Evolutionary conservation across 352 stramenopile species (phyloP).

Genomic region (Pythium aquatile): DNA sequence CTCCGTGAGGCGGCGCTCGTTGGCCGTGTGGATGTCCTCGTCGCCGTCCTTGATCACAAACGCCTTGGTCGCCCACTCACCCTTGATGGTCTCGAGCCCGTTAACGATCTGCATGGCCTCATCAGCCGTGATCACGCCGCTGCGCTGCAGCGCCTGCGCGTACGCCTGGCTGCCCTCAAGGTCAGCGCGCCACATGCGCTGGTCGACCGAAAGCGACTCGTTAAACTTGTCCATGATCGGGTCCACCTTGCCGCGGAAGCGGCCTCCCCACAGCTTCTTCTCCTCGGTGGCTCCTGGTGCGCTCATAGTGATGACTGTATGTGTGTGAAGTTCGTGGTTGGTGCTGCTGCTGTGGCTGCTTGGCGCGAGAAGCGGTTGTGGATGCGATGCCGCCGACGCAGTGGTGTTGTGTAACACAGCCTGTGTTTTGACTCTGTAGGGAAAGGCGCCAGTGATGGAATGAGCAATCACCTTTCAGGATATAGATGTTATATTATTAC

Average conservation of each 20-base stretch:
- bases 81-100: constrained; percentile 84
- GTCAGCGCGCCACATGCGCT: constrained; percentile 97
- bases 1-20: constrained; percentile 98
- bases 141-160: constrained; percentile 85
- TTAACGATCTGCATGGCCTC: constrained; percentile 86
- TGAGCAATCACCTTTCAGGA: constrained; percentile 5
- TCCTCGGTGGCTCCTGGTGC: constrained; percentile 34
- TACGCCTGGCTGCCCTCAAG: constrained; percentile 96
- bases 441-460: background rate
- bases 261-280: constrained; percentile 90
- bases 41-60: constrained; percentile 93
- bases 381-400: background rate
- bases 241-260: constrained; percentile 95
- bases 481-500: background rate
- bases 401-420: background rate
- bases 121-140: constrained; percentile 91
- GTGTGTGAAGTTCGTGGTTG: background rate
- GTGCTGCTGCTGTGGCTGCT: background rate
- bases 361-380: background rate
- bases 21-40: constrained; percentile 99
- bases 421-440: background rate
- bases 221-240: constrained; percentile 99
- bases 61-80: constrained; percentile 82
- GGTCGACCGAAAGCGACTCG: constrained; percentile 96
- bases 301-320: constrained; percentile 32